phyloP scores from a whole-genome alignment of 2,329 filamentous ascomycete species.

The Akanthomyces uredinophilus region DNA sequence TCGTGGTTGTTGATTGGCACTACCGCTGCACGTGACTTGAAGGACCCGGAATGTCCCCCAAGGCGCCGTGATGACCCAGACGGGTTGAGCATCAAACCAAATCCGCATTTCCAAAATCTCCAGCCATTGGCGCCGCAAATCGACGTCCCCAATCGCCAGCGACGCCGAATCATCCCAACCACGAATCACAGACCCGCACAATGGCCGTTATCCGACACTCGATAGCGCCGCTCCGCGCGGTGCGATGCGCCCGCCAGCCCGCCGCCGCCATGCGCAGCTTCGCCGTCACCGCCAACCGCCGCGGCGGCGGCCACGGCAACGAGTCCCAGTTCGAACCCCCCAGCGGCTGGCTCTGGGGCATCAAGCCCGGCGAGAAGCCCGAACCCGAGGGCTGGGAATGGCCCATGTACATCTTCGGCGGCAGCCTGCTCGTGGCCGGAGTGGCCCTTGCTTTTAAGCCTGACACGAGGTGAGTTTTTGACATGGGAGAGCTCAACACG shows the following conservation, averaged over 20 bases:
- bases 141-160: slow-evolving; percentile 20
- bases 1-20: not conserved
- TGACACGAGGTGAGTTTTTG: slow-evolving; percentile 82
- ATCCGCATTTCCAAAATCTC: not conserved
- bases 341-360: slow-evolving; percentile 84
- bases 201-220: slow-evolving; percentile 35
- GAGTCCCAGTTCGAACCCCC: slow-evolving; percentile 85
- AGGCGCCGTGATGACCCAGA: slow-evolving; percentile 7
- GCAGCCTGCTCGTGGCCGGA: slow-evolving; percentile 65
- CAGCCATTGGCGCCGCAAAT: slow-evolving; percentile 28
- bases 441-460: slow-evolving; percentile 94
- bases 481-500: too few species aligned
- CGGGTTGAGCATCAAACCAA: slow-evolving; percentile 6
- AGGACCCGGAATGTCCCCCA: slow-evolving; percentile 3
- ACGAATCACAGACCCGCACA: not conserved
- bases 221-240: slow-evolving; percentile 32
- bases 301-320: slow-evolving; percentile 41
- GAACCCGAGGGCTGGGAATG: slow-evolving; percentile 96
- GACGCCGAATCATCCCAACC: slow-evolving; percentile 15
- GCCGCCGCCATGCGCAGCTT: slow-evolving; percentile 32
- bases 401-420: slow-evolving; percentile 79
- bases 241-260: slow-evolving; percentile 34
- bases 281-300: slow-evolving; percentile 39
- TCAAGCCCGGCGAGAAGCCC: slow-evolving; percentile 92
- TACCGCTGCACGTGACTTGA: slow-evolving; percentile 1